Base-by-base conservation (phyloP, 2,329 filamentous ascomycete species). In the Paradendryphiella salina region DNA sequence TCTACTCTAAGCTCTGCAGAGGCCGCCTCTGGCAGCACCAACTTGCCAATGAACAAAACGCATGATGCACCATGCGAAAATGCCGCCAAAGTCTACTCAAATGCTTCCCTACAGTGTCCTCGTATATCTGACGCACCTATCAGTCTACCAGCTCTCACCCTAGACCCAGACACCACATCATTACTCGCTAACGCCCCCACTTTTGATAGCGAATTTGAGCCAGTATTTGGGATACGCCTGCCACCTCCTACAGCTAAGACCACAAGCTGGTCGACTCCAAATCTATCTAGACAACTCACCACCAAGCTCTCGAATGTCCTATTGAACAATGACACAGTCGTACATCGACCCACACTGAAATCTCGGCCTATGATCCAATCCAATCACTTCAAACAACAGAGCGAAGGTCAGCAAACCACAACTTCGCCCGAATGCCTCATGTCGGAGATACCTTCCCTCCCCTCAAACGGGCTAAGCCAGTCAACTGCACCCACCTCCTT, bases 151-250 rank as follows among this genome's bases (percentile, higher is more conserved):
- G 28, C 50, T 33, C 50, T 59, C 5, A 54, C 23, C 17, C 17
- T 64, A 32, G 54, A 54, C 13, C 54, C 54, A 14, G 39, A 50
- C 5, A 50, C 52, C 9, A 62, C 64, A 5, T 67, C 64, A 9
- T 34, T 63, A 10, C 35, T 61, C 7, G 61, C 64, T 28, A 66
- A 64, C 29, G 56, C 68, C 40, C 57, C 64, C 10, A 57, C 54
- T 3, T 65, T 69, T 33, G 70, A 73, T 58, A 69, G 70, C 40
- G 69, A 71, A 34, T 72, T 67, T 8, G 69, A 72, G 28, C 69
- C 66, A 6, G 54, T 58, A 15, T 51, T 63, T 37, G 48, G 44
- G 21, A 28, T 42, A 4, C 51, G 37, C 28, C 49, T 47, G n/a
- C 50, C 50, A 14, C 52, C 54, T 26, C 51, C 59, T 20, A 33